These are phyloP conservation scores for Gossypium arboreum DNA, from an alignment of 345 rosid genomes.

Conservation along the genomic window DNA sequence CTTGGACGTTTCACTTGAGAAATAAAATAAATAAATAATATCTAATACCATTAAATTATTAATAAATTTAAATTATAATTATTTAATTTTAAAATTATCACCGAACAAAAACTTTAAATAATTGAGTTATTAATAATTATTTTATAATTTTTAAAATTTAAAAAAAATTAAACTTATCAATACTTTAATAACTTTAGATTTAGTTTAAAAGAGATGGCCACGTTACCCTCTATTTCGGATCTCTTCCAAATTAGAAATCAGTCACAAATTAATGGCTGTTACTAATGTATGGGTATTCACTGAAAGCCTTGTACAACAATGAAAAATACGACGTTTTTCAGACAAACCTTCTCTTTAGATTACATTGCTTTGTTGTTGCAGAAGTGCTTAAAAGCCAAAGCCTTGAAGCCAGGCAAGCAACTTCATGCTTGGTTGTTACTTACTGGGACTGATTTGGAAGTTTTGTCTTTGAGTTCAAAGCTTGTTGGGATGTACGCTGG, in stretches of 20 bases:
- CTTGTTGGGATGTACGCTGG: constrained; percentile 42
- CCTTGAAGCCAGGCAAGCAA: constrained; percentile 33
- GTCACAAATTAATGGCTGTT: neutral
- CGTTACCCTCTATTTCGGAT: too few species aligned
- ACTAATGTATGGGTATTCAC: neutral
- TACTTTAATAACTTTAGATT: too few species aligned
- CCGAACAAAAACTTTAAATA: too few species aligned
- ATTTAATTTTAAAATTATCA: too few species aligned
- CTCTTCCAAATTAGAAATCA: neutral
- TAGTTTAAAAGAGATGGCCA: too few species aligned
- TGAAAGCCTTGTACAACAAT: neutral
- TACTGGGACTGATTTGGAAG: constrained; percentile 18
- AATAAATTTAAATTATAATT: too few species aligned
- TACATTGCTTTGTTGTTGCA: constrained; percentile 21
- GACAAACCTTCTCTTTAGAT: constrained; percentile 7
- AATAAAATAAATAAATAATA: too few species aligned
- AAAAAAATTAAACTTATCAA: too few species aligned
- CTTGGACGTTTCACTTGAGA: too few species aligned
- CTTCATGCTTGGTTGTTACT: constrained; percentile 34
- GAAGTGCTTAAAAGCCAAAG: constrained; percentile 37
- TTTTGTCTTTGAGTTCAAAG: constrained; percentile 27
- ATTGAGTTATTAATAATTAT: too few species aligned
- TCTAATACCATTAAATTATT: too few species aligned
- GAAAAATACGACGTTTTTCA: constrained; percentile 3
- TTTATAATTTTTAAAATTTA: too few species aligned